Base-by-base conservation (phyloP, 2,329 filamentous ascomycete species). In the Aotearoamyces nothofagi region DNA sequence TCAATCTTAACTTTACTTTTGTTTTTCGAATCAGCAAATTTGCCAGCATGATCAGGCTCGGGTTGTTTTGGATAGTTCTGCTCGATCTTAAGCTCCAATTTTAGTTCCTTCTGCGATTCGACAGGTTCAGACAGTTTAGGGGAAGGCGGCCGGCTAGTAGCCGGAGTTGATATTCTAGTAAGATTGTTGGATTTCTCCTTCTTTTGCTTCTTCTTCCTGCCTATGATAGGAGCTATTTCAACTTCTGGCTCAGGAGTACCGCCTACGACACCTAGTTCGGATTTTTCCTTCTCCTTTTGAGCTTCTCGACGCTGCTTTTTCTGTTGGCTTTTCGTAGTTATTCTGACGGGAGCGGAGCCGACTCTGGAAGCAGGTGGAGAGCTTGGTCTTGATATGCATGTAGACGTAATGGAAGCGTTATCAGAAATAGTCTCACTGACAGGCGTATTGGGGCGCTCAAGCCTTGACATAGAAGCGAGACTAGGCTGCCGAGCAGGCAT, bases 201-300 rank as follows among this genome's bases (percentile, higher is more conserved):
- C 60, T 80, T 84, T 49, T 80, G 70, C 56, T 87, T 90, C 61
- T 83, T 87, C 60, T 84, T 84, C 29, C 81, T 69, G 17, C 78
- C 78, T 27, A 83, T 50, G 22, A 92, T 78, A 0, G 82, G 81
- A 5, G 72, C 81, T 39, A 67, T 59, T 7, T 61, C 57, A 39
- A 63, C 60, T 26, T 62, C 57, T 7, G 51, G 50, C 19, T 48
- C 40, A 15, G 38, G 30, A 19, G 44, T 46, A 14, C 27, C 38
- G 17, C 69, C 66, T 38, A 70, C 65, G 10, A 57, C 54, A 29
- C 68, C 60, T 9, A 61, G 51, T 33, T 75, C 72, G 9, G 55
- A 43, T 27, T 61, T 60, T 37, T 66, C 64, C 32, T 78, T 73
- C 42, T 74, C 70, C 43, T 73, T 78, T 34, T 69, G 57, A 11